Evolutionary conservation across 2,329 filamentous ascomycete species (phyloP).

Genomic region (Alternaria brassicicola): DNA sequence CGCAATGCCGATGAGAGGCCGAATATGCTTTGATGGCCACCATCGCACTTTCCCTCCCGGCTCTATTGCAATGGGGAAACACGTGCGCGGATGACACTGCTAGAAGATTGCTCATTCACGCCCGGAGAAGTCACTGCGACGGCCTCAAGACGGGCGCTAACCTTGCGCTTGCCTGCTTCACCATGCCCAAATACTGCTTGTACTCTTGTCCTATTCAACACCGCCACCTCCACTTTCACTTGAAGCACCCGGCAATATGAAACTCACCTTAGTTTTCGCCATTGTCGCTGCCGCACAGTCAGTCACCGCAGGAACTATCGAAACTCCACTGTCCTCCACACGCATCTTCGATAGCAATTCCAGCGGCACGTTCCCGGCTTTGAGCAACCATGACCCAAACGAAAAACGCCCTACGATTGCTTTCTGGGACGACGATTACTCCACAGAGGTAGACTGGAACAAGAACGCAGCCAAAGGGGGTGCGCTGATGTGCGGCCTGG

Average conservation of each 20-base stretch:
- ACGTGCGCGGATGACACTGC: background rate
- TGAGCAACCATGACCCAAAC: background rate
- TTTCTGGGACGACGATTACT: conserved; percentile 22
- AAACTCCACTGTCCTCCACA: background rate
- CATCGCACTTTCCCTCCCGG: background rate
- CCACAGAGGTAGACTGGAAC: conserved; percentile 15
- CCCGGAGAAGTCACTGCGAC: background rate
- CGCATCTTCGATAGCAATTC: background rate
- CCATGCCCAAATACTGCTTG: too few relatives aligned
- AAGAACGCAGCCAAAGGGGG: conserved; percentile 18
- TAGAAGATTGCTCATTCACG: background rate
- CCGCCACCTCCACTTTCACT: background rate
- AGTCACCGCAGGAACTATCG: background rate
- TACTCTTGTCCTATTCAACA: background rate
- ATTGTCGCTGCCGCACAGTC: background rate
- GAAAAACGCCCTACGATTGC: background rate
- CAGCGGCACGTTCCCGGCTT: background rate
- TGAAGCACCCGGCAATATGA: background rate
- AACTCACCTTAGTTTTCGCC: background rate
- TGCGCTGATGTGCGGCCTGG: conserved; percentile 18
- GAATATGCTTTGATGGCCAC: background rate
- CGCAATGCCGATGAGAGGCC: background rate
- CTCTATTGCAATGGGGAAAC: background rate
- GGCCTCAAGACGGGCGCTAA: background rate
- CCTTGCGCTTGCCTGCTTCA: too few relatives aligned